phyloP scores from a whole-genome alignment of 2,329 filamentous ascomycete genomes.

The Elsinoe fawcettii region DNA sequence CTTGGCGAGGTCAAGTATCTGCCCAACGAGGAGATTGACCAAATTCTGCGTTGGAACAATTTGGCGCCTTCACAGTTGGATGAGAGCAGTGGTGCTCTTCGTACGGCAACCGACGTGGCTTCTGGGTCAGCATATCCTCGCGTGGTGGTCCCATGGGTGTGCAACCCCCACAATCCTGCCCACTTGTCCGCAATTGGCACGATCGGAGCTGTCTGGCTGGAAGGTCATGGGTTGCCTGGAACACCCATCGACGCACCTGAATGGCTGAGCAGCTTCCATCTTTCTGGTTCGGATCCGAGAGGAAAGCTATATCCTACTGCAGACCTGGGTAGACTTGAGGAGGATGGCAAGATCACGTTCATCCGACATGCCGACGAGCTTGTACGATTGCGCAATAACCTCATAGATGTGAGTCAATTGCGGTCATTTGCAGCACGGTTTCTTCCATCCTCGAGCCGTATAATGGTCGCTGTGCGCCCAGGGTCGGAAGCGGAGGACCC shows the following conservation, averaged over 20 bases:
- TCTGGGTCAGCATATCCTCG: constrained; percentile 12
- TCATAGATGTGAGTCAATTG: no score
- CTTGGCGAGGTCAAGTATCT: constrained; percentile 15
- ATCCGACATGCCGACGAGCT: no score
- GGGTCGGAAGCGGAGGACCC: no score
- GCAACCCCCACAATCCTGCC: constrained; percentile 22
- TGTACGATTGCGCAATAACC: no score
- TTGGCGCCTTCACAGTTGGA: constrained; percentile 7
- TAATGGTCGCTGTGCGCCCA: no score
- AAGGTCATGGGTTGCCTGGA: constrained; percentile 6
- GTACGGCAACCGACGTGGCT: background rate
- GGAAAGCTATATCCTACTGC: constrained; percentile 20
- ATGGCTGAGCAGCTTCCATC: constrained; percentile 17
- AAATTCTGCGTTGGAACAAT: constrained; percentile 16
- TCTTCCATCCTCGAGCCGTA: no score
- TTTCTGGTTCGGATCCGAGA: constrained; percentile 9
- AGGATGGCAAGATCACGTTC: constrained; percentile 11
- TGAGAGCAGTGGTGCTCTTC: background rate
- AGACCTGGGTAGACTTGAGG: constrained; percentile 22
- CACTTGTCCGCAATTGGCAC: constrained; percentile 34
- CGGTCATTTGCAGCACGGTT: no score
- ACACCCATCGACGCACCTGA: constrained; percentile 26
- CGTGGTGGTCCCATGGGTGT: constrained; percentile 24
- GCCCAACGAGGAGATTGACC: constrained; percentile 9
- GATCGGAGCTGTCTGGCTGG: constrained; percentile 18